Base-by-base conservation (phyloP, 306 rosid species). In the Prunus armeniaca region DNA sequence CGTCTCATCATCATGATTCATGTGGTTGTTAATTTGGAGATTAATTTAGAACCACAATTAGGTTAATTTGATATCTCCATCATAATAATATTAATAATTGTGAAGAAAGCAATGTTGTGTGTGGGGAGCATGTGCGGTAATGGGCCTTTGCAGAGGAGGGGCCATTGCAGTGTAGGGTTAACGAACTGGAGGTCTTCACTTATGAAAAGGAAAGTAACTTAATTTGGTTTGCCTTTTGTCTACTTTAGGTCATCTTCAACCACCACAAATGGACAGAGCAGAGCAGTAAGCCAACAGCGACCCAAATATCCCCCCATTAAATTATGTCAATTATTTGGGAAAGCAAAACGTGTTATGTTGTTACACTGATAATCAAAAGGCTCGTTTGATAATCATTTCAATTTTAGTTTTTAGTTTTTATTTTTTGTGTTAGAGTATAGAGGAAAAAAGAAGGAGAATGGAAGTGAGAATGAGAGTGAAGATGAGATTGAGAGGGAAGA, bases 181-280 rank as follows among this genome's bases (percentile, higher is more conserved):
- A 55, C 12, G 43, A 34, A 50, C 41, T 56, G 32, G 27, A 71
- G 38, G 57, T 22, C 57, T 55, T 65, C 24, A 51, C 12, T 18
- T 76, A 5, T 38, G 72, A 68, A 8, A 20, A 58, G 22, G 66
- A 55, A 51, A 82, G 25, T 32, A 49, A 73, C 67, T 73, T 60
- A 10, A 58, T 73, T 82, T 67, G 55, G 75, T 24, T 52, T 64
- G 27, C 76, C 52, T 58, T 70, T 54, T 73, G 34, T 27, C 71
- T 1, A 82, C 69, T 72, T 77, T 58, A 72, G 72, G 78, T 66
- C 80, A 55, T 68, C 19, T 55, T 73, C 74, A 87, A 87, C 74
- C 75, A 82, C 82, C 76, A 52, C 78, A 69, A 84, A 75, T 77
- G 84, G 69, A 60, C 76, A 80, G 43, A 38, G 43, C 43, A 38